phyloP scores from a whole-genome alignment of 2,329 filamentous ascomycete genomes.

The Cladophialophora bantiana region DNA sequence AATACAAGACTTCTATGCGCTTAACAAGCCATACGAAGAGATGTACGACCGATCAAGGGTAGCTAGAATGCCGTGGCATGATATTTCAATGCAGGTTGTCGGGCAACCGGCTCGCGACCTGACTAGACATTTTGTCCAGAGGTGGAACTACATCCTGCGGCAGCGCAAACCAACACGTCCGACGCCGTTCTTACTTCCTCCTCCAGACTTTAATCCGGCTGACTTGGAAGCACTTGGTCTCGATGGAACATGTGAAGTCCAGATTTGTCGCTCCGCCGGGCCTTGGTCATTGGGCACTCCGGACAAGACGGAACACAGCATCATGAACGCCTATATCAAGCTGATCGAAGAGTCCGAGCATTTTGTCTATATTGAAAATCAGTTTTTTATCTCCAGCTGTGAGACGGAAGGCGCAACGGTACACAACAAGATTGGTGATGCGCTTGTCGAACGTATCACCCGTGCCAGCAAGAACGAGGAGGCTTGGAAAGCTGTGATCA shows the following conservation, averaged over 20 bases:
- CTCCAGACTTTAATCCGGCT: constrained; percentile 85
- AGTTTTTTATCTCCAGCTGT: constrained; percentile 95
- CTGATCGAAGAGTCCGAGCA: constrained; percentile 95
- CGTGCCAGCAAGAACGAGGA: constrained; percentile 83
- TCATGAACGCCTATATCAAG: constrained; percentile 93
- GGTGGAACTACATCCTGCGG: constrained; percentile 96
- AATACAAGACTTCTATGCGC: constrained; percentile 90
- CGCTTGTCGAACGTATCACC: constrained; percentile 88
- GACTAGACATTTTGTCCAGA: constrained; percentile 93
- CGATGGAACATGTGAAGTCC: constrained; percentile 93
- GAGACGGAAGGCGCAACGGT: constrained; percentile 87
- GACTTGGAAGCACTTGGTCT: constrained; percentile 89
- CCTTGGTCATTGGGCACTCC: constrained; percentile 90
- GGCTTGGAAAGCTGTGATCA: constrained; percentile 85
- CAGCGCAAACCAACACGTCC: constrained; percentile 92
- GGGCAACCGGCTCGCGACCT: constrained; percentile 93
- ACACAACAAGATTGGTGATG: constrained; percentile 91
- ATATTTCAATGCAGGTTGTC: constrained; percentile 96
- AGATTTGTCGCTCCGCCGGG: constrained; percentile 88
- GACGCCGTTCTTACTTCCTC: constrained; percentile 89
- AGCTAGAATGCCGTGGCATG: constrained; percentile 98
- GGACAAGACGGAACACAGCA: constrained; percentile 87
- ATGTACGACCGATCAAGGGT: constrained; percentile 94
- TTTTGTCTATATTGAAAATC: constrained; percentile 98
- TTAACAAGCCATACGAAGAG: constrained; percentile 95